Base-by-base conservation (phyloP, 805 yeast species). In the Hanseniaspora lachancei region DNA sequence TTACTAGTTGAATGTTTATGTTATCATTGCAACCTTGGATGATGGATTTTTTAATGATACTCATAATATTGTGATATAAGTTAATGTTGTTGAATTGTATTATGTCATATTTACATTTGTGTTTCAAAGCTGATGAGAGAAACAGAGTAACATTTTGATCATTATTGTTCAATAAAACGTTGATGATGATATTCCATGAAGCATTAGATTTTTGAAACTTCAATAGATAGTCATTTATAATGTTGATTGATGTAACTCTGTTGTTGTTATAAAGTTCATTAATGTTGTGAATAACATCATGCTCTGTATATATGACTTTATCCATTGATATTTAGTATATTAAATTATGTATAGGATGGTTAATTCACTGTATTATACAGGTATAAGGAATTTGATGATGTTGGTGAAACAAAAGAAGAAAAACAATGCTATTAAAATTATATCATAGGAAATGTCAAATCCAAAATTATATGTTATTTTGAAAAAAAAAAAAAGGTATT, bases 61-160 rank as follows among this genome's bases (percentile, higher is more conserved):
- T 73, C 73, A 53, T 72, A 69, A 35, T 50, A 32, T 61, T 83
- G 80, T 13, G 74, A 66, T 58, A 88, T 66, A 47, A 87, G 10
- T 40, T 29, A 40, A 88, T 86, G 34, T 24, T 36, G 21, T 21
- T 38, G 5, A 93, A 70, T 68, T 93, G 97, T 54, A 76, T 72
- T 60, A 91, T 72, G 68, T 93, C 97, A 67, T 86, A 89, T 13
- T 86, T 84, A 52, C 88, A 77, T 62, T 78, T 89, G 46, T 89
- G 82, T 59, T 96, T 74, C 59, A 93, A 70, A 0, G 98, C 93
- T 67, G 95, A 98, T 0, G 97, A 84, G 16, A 91, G 84, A 71
- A 95, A 93, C 63, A 93, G 73, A 62, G 81, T 81, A 51, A 84
- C 70, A 64, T 78, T 69, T 34, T 67, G 61, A 10, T 63, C 52